Percentiles rank a stretch among this genome's conserved stretches.
Evolutionary conservation across 257 asterid species (phyloP).

Genomic region (Nicotiana obtusifolia): DNA sequence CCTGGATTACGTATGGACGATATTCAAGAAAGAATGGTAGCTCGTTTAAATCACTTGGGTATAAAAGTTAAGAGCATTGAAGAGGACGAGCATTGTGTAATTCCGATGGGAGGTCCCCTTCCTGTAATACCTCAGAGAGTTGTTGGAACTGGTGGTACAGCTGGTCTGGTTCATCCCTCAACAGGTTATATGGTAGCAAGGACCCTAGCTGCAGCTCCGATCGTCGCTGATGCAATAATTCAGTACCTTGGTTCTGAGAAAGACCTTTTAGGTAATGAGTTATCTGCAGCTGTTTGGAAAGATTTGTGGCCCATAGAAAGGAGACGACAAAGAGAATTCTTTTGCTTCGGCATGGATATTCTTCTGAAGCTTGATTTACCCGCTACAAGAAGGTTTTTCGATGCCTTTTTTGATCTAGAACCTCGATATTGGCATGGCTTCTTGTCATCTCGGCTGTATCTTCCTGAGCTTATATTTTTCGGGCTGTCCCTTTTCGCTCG

Average conservation of each 20-base stretch:
- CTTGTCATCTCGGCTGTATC: conserved; percentile 83
- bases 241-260: conserved; percentile 51
- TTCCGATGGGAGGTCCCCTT: conserved; percentile 99
- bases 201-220: conserved; percentile 92
- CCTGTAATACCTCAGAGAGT: conserved; percentile 93
- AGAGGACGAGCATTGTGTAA: conserved; percentile 88
- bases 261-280: conserved; percentile 37
- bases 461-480: conserved; percentile 70
- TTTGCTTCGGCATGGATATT: conserved; percentile 94
- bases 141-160: conserved; percentile 93
- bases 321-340: conserved; percentile 92
- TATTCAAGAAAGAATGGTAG: conserved; percentile 87
- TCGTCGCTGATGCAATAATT: conserved; percentile 80
- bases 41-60: conserved; percentile 77
- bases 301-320: conserved; percentile 96
- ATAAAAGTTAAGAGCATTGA: conserved; percentile 81
- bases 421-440: conserved; percentile 98
- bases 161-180: conserved; percentile 99
- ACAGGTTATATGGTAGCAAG: conserved; percentile 99
- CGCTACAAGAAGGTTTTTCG: conserved; percentile 83
- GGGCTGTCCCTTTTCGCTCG: conserved; percentile 72
- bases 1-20: conserved; percentile 85
- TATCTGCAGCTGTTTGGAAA: conserved; percentile 79
- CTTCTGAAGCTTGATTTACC: conserved; percentile 80
- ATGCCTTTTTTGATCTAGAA: conserved; percentile 82